Percentiles rank a stretch among this genome's conserved stretches.
These are phyloP conservation scores for Scleroderma citrinum DNA, from an alignment of 768 basidiomycete species.

Conservation along the genomic window DNA sequence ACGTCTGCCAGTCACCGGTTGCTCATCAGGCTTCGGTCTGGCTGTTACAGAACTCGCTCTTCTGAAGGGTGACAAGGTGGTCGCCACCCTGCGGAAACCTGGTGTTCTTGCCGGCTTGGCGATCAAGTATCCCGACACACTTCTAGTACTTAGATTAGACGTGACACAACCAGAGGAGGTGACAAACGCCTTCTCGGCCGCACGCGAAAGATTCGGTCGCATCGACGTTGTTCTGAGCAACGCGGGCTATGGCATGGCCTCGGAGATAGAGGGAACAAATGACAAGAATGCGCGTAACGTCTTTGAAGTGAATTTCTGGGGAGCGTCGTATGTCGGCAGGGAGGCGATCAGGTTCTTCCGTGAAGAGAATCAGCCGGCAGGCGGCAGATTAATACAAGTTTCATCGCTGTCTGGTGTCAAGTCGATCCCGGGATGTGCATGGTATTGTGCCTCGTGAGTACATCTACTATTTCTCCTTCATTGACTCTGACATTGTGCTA, in stretches of 20 bases:
- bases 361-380: slow-evolving; percentile 25
- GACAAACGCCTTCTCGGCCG: slow-evolving; percentile 26
- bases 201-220: slow-evolving; percentile 24
- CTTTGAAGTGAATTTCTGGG: too few species aligned
- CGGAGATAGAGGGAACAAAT: slow-evolving; percentile 31
- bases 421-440: too few species aligned
- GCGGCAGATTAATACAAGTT: slow-evolving; percentile 35
- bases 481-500: not conserved
- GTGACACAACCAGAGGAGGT: slow-evolving; percentile 31
- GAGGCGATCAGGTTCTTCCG: slow-evolving; percentile 25
- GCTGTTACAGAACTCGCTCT: slow-evolving; percentile 27
- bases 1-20: slow-evolving; percentile 41
- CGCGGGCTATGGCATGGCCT: slow-evolving; percentile 18
- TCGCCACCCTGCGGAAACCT: slow-evolving; percentile 41
- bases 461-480: too few species aligned
- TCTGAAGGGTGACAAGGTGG: slow-evolving; percentile 31
- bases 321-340: slow-evolving; percentile 32
- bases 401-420: slow-evolving; percentile 17
- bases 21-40: slow-evolving; percentile 37
- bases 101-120: slow-evolving; percentile 23
- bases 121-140: slow-evolving; percentile 18
- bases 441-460: too few species aligned
- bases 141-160: slow-evolving; percentile 37
- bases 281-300: slow-evolving; percentile 6
- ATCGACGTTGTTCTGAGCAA: slow-evolving; percentile 29